Evolutionary conservation across 306 rosid genomes (phyloP), one percentile per base, ranked within the genome.

Genomic region (Canavalia ensiformis): DNA sequence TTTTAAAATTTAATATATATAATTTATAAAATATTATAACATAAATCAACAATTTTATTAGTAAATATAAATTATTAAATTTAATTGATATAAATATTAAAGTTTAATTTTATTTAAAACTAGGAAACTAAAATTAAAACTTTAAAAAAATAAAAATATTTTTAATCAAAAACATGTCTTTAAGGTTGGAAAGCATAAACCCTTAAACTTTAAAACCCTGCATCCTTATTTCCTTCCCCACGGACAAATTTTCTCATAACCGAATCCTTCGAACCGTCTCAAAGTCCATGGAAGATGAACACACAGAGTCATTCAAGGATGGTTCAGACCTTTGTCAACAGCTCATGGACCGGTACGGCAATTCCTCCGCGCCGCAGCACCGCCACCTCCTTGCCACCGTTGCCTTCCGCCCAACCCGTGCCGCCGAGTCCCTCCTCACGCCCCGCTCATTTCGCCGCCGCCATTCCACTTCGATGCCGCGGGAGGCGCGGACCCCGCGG

Each of bases 381-480:
- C 96, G 94, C 72, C 98, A 95, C 82, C 96, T 93, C 46, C 83
- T 93, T 7, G 94, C 97, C 49, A 91, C 97, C 13, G 97, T 96
- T 11, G 93, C 94, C 50, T 88, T 95, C 84, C 94, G 92, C 35
- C 94, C 29, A 90, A 90, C 58, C 93, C 25, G 2, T n/a, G n/a
- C 83, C 11, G 59, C 90, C 44, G 97, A 95, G 83, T 88, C 92
- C 34, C 94, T 95, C 35, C 84, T 93, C 62, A 88, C 93, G 5
- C 92, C 80, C 93, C 0, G 91, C 94, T 0, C 93, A 91, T 78
- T 92, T 95, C 47, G 93, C 96, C 3, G 94, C 97, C 28, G 65
- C 89, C 45, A 90, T 95, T 87, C 91, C 37, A 73, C 94, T 85
- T 91, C 1, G 91, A 89, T 47, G 34, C 72, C 25, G 82, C 89